Evolutionary conservation across 805 yeast species (phyloP).

Genomic region (Maudiozyma barnettii): DNA sequence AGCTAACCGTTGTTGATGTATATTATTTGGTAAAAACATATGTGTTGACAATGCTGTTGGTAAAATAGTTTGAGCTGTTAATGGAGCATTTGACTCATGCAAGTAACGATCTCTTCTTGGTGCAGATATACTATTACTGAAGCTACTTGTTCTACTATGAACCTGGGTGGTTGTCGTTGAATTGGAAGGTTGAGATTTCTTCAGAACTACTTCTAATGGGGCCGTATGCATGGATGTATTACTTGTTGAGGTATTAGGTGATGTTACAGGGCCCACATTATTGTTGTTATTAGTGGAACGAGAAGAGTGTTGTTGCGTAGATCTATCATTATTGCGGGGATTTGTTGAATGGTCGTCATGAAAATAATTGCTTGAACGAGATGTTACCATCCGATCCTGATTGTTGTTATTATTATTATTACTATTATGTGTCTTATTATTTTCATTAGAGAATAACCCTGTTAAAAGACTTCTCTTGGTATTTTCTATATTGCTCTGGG

Average conservation of each 20-base stretch:
- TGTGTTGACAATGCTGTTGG: constrained; percentile 56
- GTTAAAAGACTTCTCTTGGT: constrained; percentile 23
- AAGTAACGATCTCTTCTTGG: constrained; percentile 20
- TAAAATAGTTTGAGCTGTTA: constrained; percentile 45
- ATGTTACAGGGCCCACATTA: not conserved
- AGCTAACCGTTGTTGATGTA: constrained; percentile 23
- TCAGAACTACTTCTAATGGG: not conserved
- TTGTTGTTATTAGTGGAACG: too few species aligned
- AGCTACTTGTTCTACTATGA: constrained; percentile 10
- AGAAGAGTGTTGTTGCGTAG: not conserved
- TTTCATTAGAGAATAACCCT: constrained; percentile 23
- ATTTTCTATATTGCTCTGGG: not conserved
- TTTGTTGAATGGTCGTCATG: not conserved
- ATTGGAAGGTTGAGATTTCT: not conserved
- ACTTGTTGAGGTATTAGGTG: not conserved
- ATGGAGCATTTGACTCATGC: constrained; percentile 50
- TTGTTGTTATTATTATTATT: not conserved
- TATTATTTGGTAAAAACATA: constrained; percentile 46
- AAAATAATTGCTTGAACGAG: not conserved
- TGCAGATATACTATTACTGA: constrained; percentile 31
- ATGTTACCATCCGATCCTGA: not conserved
- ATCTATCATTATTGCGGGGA: not conserved
- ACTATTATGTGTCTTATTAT: not conserved
- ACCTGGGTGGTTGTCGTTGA: not conserved
- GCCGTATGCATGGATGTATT: not conserved